Evolutionary conservation across 192 early-diverging fungal species (phyloP).

Genomic region (Backusella tarrabulga): DNA sequence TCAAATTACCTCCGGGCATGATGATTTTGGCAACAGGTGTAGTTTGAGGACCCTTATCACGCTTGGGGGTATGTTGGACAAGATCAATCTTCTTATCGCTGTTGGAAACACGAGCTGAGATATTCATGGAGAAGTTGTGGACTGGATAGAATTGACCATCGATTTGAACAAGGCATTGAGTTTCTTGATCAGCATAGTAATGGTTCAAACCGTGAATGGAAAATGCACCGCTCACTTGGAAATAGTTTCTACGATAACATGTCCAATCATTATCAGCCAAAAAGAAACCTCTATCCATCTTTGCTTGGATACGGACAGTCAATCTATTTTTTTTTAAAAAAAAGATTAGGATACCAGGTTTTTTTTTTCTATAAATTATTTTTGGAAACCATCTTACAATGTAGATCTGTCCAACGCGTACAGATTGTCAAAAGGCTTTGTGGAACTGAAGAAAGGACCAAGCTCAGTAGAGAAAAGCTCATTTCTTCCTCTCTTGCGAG

Average conservation of each 20-base stretch:
- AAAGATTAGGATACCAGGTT: not conserved
- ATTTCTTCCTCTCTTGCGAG: conserved; percentile 38
- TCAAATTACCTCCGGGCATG: conserved; percentile 58
- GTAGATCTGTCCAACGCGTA: conserved; percentile 59
- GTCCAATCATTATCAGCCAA: conserved; percentile 89
- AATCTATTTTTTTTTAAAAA: conserved; percentile 10
- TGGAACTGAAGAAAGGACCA: conserved; percentile 71
- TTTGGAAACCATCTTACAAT: conserved; percentile 31
- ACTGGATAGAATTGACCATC: conserved; percentile 58
- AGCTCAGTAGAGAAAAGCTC: conserved; percentile 49
- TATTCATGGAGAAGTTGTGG: conserved; percentile 70
- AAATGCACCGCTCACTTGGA: conserved; percentile 74
- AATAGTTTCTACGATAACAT: conserved; percentile 93
- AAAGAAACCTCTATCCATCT: conserved; percentile 93
- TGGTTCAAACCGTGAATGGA: conserved; percentile 38
- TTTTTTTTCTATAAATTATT: not conserved
- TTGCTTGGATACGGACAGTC: conserved; percentile 57
- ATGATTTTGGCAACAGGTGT: conserved; percentile 60
- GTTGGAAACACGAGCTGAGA: conserved; percentile 71
- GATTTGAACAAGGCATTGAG: conserved; percentile 67
- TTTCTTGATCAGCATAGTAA: conserved; percentile 47
- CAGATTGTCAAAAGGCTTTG: conserved; percentile 61
- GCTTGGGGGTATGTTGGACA: conserved; percentile 89
- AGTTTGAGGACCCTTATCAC: conserved; percentile 93
- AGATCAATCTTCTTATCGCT: conserved; percentile 80